Evolutionary conservation across 495 filamentous ascomycete genomes (phyloP).

Genomic region (Penicillium paradoxum): DNA sequence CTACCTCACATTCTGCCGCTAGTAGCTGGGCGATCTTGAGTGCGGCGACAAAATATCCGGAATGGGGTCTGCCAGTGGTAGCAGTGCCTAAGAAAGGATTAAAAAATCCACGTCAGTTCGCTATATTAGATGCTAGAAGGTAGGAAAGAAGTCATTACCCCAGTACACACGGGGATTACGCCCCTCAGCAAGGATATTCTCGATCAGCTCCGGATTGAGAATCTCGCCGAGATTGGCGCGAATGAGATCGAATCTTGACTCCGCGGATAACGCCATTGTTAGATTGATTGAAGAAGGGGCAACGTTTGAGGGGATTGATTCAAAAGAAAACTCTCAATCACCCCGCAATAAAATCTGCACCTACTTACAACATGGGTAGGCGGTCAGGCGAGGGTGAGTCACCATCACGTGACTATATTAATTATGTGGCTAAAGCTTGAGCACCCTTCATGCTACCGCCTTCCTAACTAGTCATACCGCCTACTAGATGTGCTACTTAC

Average conservation of each 20-base stretch:
- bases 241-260: slow-evolving; percentile 62
- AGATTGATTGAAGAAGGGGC: not conserved
- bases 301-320: too few relatives aligned
- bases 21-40: slow-evolving; percentile 89
- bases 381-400: not conserved
- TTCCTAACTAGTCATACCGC: too few relatives aligned
- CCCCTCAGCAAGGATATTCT: slow-evolving; percentile 66
- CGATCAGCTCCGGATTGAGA: slow-evolving; percentile 80
- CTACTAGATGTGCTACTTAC: too few relatives aligned
- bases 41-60: slow-evolving; percentile 68
- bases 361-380: not conserved
- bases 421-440: too few relatives aligned
- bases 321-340: not conserved
- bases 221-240: slow-evolving; percentile 76
- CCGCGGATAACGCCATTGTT: slow-evolving; percentile 13
- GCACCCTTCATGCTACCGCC: too few relatives aligned
- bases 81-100: slow-evolving; percentile 54
- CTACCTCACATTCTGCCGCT: slow-evolving; percentile 74
- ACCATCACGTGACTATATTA: too few relatives aligned
- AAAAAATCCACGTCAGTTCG: slow-evolving; percentile 2
- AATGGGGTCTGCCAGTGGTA: slow-evolving; percentile 75
- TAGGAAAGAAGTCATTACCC: slow-evolving; percentile 44
- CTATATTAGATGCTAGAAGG: not conserved
- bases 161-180: slow-evolving; percentile 75
- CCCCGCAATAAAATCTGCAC: not conserved